These are phyloP conservation scores for Arthrobotrys sinensis DNA, from an alignment of 2,329 filamentous ascomycete genomes.

Conservation along the genomic window DNA sequence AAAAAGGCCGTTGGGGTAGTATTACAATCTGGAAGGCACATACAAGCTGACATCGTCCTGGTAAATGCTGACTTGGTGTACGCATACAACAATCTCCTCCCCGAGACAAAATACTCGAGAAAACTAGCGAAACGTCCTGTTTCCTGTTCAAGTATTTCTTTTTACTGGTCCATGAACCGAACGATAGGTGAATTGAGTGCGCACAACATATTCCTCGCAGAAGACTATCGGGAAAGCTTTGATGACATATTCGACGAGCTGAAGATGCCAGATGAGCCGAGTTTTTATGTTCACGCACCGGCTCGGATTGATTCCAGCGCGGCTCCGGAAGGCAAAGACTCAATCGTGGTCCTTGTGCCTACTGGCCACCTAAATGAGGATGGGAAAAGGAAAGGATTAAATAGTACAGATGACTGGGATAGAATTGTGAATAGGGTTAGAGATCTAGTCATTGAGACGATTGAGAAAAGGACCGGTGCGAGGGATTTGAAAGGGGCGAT, in stretches of 20 bases:
- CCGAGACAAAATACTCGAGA: conserved; percentile 66
- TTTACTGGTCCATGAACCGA: conserved; percentile 79
- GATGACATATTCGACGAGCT: conserved; percentile 82
- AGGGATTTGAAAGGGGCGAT: conserved; percentile 66
- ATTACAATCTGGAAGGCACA: conserved; percentile 73
- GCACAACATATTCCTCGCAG: conserved; percentile 84
- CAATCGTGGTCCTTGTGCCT: conserved; percentile 79
- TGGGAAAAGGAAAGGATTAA: conserved; percentile 65
- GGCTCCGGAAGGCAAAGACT: conserved; percentile 77
- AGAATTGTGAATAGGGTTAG: conserved; percentile 68
- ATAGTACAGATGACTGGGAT: conserved; percentile 68
- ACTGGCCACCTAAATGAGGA: conserved; percentile 75
- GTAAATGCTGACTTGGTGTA: conserved; percentile 83
- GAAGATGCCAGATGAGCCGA: conserved; percentile 77
- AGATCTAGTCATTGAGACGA: conserved; percentile 70
- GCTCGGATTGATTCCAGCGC: conserved; percentile 78
- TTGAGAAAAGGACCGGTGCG: conserved; percentile 69
- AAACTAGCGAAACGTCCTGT: conserved; percentile 45
- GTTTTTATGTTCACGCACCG: conserved; percentile 84
- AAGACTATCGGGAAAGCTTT: conserved; percentile 80
- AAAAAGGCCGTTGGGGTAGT: conserved; percentile 74
- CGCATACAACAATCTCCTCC: conserved; percentile 80
- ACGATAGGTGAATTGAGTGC: conserved; percentile 76
- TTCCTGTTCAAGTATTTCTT: conserved; percentile 66
- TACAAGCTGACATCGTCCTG: conserved; percentile 76